Percentiles rank a stretch among this genome's conserved stretches.
Evolutionary conservation across 805 yeast species (phyloP).

Genomic region (Cyberlindnera japonica): DNA sequence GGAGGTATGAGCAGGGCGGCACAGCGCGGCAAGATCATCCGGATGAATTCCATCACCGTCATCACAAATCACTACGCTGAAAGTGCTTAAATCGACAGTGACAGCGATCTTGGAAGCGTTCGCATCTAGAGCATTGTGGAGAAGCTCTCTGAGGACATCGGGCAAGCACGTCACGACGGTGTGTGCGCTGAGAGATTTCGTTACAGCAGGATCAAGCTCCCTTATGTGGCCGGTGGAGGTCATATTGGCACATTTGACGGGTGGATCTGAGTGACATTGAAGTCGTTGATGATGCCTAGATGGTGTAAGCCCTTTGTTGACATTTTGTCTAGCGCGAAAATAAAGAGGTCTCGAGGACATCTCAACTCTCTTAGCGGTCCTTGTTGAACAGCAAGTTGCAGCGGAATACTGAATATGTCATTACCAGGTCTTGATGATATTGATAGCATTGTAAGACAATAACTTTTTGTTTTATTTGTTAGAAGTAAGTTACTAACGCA

Average conservation of each 20-base stretch:
- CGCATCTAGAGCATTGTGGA: constrained; percentile 57
- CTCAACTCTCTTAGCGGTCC: constrained; percentile 1
- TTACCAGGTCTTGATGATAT: constrained; percentile 16
- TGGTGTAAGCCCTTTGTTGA: too few species aligned
- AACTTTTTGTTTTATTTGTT: not conserved
- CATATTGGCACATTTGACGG: too few species aligned
- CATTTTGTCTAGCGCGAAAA: too few species aligned
- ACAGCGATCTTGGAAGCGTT: constrained; percentile 34
- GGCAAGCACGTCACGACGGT: constrained; percentile 33
- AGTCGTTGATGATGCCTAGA: too few species aligned
- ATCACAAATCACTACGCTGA: too few species aligned
- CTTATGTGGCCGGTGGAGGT: too few species aligned
- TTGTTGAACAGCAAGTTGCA: constrained; percentile 25
- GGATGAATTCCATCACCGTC: constrained; percentile 67
- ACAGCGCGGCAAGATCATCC: constrained; percentile 23
- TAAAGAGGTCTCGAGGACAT: too few species aligned
- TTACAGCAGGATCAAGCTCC: constrained; percentile 3
- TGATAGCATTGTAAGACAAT: constrained; percentile 2
- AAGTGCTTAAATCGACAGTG: too few species aligned
- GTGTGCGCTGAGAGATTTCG: constrained; percentile 15
- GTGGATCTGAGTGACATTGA: too few species aligned
- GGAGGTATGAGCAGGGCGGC: not conserved
- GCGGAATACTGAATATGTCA: constrained; percentile 33
- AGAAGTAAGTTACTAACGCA: not conserved
- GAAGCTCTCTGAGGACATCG: constrained; percentile 45